Conservation (phyloP, 2,329 filamentous ascomycete species). For the Elsinoe necatrix region DNA sequence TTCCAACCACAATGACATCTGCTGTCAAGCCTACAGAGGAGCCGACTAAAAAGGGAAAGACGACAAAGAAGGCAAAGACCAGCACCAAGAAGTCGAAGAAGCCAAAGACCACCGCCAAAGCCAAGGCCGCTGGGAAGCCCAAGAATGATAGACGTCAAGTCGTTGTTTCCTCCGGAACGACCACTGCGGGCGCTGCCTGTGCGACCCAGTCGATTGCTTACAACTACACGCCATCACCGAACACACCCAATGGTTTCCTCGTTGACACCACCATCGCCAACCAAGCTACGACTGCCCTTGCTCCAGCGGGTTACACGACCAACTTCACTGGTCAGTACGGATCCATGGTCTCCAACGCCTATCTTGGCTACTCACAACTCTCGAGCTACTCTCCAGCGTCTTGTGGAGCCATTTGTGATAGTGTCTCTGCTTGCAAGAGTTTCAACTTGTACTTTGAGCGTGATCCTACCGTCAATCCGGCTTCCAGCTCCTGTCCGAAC, state of each 20-base stretch:
- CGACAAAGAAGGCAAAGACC: not conserved
- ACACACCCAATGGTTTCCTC: slow-evolving; percentile 18
- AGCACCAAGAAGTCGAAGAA: slow-evolving; percentile 3
- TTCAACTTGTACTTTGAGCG: slow-evolving; percentile 20
- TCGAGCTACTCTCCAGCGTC: slow-evolving; percentile 4
- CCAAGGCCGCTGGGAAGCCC: not conserved
- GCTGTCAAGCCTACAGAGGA: not conserved
- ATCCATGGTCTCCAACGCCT: slow-evolving; percentile 16
- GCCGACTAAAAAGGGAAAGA: slow-evolving; percentile 2
- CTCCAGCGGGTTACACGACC: slow-evolving; percentile 18
- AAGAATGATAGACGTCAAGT: slow-evolving; percentile 7
- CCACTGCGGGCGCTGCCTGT: not conserved
- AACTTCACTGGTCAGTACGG: slow-evolving; percentile 16
- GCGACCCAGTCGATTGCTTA: slow-evolving; percentile 9
- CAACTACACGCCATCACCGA: slow-evolving; percentile 13
- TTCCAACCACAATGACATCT: not conserved
- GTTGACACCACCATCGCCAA: slow-evolving; percentile 15
- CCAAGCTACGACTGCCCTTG: slow-evolving; percentile 13
- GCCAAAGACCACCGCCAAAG: not conserved
- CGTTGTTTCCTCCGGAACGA: not conserved
- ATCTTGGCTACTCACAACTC: slow-evolving; percentile 16
- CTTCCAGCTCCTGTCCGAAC: not conserved
- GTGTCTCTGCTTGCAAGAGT: slow-evolving; percentile 7
- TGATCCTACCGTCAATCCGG: slow-evolving; percentile 17
- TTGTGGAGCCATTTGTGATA: slow-evolving; percentile 15